A percentile compares a stretch with the other conserved stretches of the same genome.
These are phyloP conservation scores for Zychaea mexicana DNA, from an alignment of 371 early-diverging fungal species.

Conservation along the genomic window DNA sequence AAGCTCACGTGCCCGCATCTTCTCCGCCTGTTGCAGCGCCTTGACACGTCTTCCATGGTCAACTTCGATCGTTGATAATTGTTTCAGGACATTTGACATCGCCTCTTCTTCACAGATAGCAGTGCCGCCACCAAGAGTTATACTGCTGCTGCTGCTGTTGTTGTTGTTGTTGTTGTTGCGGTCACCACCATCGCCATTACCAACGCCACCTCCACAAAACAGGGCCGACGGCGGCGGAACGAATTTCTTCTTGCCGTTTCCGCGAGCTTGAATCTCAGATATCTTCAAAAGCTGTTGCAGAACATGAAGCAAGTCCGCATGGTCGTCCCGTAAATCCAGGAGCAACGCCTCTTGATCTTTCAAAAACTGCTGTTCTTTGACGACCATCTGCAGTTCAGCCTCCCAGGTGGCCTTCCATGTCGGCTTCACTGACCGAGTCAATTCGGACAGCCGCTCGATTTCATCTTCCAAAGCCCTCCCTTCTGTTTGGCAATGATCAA, in stretches of 20 bases:
- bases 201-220: not conserved
- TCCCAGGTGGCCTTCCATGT: conserved; percentile 86
- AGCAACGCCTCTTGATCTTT: conserved; percentile 74
- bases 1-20: conserved; percentile 65
- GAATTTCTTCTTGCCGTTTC: not conserved
- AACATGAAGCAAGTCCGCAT: conserved; percentile 9
- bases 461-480: conserved; percentile 45
- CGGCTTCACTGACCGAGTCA: conserved; percentile 59
- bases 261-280: conserved; percentile 5
- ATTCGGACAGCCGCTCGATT: conserved; percentile 45
- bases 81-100: conserved; percentile 66
- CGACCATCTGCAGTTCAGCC: conserved; percentile 74
- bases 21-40: conserved; percentile 72
- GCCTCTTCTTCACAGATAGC: too few relatives aligned
- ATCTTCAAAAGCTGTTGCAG: conserved; percentile 6
- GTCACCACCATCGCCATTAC: not conserved
- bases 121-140: conserved; percentile 15
- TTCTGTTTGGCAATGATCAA: conserved; percentile 56
- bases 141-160: not conserved
- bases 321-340: conserved; percentile 48
- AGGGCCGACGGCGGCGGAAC: too few relatives aligned
- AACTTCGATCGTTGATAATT: conserved; percentile 68
- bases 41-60: conserved; percentile 67
- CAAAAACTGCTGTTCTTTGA: conserved; percentile 77
- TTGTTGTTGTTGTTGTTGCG: not conserved